These are phyloP conservation scores for Coccomyxa subellipsoidea DNA, from an alignment of 163 green algal genomes.

Conservation along the genomic window DNA sequence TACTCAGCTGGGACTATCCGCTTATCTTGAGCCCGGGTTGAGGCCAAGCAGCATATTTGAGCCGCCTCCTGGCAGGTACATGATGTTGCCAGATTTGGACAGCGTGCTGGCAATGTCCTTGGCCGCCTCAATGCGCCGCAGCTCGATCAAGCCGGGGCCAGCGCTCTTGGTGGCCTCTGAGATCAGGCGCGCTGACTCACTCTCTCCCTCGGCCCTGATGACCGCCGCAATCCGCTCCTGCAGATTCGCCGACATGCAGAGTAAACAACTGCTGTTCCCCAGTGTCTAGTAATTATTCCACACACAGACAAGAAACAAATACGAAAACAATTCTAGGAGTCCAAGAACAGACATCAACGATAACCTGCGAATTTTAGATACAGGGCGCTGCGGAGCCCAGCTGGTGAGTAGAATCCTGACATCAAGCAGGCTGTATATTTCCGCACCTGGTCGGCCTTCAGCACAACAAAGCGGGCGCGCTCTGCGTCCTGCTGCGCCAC, in stretches of 20 bases:
- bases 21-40: conserved; percentile 32
- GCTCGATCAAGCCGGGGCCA: conserved; percentile 90
- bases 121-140: conserved; percentile 93
- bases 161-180: conserved; percentile 85
- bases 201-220: conserved; percentile 94
- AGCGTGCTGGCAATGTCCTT: conserved; percentile 86
- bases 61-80: conserved; percentile 79
- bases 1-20: no score
- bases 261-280: background rate
- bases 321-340: no score
- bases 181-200: conserved; percentile 91
- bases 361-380: background rate
- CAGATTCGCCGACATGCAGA: background rate
- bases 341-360: background rate
- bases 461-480: conserved; percentile 93
- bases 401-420: no score
- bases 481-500: conserved; percentile 98
- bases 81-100: conserved; percentile 78
- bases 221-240: conserved; percentile 92
- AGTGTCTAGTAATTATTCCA: background rate
- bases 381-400: no score
- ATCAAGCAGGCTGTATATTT: background rate
- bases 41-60: conserved; percentile 85
- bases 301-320: no score
- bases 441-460: conserved; percentile 92